Percentiles rank a stretch among this genome's conserved stretches.
Conservation (phyloP, 805 yeast species). For the Saccharomycopsis capsularis region DNA sequence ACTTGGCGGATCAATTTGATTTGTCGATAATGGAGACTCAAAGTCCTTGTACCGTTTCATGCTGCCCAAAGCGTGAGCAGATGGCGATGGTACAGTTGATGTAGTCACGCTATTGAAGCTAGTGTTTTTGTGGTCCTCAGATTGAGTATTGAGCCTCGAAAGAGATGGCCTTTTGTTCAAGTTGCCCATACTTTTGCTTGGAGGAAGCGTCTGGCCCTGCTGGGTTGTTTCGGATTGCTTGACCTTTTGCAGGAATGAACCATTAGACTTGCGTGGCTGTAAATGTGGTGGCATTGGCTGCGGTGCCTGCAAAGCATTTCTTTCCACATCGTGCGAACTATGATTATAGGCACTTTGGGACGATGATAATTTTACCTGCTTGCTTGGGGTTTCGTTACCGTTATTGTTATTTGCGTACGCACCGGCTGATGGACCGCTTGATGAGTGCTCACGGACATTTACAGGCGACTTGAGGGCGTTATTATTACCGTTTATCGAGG, state of each 20-base stretch:
- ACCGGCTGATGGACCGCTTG: too few species aligned
- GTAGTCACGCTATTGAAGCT: too few species aligned
- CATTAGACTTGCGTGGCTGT: conserved; percentile 2
- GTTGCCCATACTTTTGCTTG: too few species aligned
- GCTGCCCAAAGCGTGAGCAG: background rate
- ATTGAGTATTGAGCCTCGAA: conserved; percentile 1
- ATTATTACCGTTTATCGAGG: background rate
- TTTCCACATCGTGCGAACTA: too few species aligned
- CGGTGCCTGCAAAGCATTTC: too few species aligned
- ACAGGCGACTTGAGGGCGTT: conserved; percentile 2
- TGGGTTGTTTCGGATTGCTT: background rate
- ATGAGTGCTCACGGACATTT: conserved; percentile 6
- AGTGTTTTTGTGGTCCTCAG: background rate
- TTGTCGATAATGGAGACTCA: background rate
- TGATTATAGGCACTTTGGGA: too few species aligned
- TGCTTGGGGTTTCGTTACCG: too few species aligned
- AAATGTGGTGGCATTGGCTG: background rate
- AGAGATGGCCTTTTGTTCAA: conserved; percentile 12
- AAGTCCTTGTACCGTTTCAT: background rate
- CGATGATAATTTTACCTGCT: too few species aligned
- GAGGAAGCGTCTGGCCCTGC: too few species aligned
- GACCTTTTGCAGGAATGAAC: conserved; percentile 2
- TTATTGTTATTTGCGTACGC: too few species aligned
- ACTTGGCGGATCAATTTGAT: too few species aligned
- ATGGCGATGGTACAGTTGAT: too few species aligned